phyloP scores from a whole-genome alignment of 805 yeast genomes.

The Teunomyces aglyptinius region DNA sequence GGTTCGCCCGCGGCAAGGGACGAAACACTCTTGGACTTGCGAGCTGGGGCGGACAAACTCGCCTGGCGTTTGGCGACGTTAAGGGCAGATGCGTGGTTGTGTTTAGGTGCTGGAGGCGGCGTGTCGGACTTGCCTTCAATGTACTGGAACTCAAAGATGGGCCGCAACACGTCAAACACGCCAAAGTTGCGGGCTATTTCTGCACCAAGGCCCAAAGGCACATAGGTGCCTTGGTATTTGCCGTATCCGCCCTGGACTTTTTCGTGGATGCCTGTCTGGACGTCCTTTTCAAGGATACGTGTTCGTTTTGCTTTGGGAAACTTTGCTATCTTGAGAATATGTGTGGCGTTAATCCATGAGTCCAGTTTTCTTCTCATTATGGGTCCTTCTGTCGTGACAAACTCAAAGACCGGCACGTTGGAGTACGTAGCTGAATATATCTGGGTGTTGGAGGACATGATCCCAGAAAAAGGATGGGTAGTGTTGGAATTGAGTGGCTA shows the following conservation, averaged over 20 bases:
- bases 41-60: slow-evolving; percentile 6
- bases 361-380: slow-evolving; percentile 66
- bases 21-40: slow-evolving; percentile 15
- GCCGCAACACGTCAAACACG: slow-evolving; percentile 50
- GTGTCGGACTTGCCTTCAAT: slow-evolving; percentile 37
- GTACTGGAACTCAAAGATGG: slow-evolving; percentile 25
- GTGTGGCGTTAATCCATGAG: slow-evolving; percentile 71
- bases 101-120: slow-evolving; percentile 51
- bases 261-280: slow-evolving; percentile 62
- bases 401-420: slow-evolving; percentile 67
- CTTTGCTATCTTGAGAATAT: slow-evolving; percentile 65
- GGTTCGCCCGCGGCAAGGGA: slow-evolving; percentile 22
- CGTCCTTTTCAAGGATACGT: slow-evolving; percentile 61
- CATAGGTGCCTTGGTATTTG: slow-evolving; percentile 56
- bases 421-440: slow-evolving; percentile 74
- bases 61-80: slow-evolving; percentile 36
- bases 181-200: slow-evolving; percentile 39
- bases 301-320: slow-evolving; percentile 64
- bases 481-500: background rate
- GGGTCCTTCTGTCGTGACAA: slow-evolving; percentile 66
- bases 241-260: slow-evolving; percentile 75
- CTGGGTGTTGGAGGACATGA: slow-evolving; percentile 13
- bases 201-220: slow-evolving; percentile 40
- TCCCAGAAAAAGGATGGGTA: background rate
- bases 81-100: slow-evolving; percentile 45